Evolutionary conservation across 2,329 filamentous ascomycete genomes (phyloP), one percentile per base, ranked within the genome.

Genomic region (Thermothelomyces thermophilus): DNA sequence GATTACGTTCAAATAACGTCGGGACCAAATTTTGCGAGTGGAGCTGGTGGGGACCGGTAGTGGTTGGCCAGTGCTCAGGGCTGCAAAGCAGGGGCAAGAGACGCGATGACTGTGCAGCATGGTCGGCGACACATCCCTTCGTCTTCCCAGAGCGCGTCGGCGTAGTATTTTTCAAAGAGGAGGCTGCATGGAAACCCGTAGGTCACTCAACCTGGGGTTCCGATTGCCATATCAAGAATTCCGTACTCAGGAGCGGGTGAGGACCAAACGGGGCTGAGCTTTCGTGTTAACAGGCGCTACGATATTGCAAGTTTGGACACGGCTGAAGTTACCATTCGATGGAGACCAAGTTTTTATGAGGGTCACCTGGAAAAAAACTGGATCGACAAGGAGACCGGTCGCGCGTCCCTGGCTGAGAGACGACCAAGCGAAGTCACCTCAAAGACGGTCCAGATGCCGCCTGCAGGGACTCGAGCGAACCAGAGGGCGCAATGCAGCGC

Each of bases 21-120:
- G 8, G 33, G 33, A 52, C 53, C 56, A 57, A 58, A 57, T 56
- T 57, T 58, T 47, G 51, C 46, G 28, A 31, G 57, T 59, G 57
- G 57, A 53, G 41, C 49, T n/a, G 30, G 48, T 54, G 56, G 49
- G 48, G 47, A 37, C 41, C 54, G 52, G 41, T 52, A 49, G 49
- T 49, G 53, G 41, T 46, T 28, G 44, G 41, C 35, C 11, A n/a
- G 6, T 14, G 33, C 16, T n/a, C 16, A 9, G 5, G 24, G 24
- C 24, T 26, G 24, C 24, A 26, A 9, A n/a, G n/a, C n/a, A n/a
- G n/a, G n/a, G n/a, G n/a, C n/a, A n/a, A n/a, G n/a, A n/a, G n/a
- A n/a, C n/a, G n/a, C n/a, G n/a, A n/a, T n/a, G n/a, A n/a, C n/a
- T n/a, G n/a, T n/a, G n/a, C n/a, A n/a, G n/a, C n/a, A n/a, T n/a